Evolutionary conservation across 768 basidiomycete genomes (phyloP).

Genomic region (Boletus sp.): DNA sequence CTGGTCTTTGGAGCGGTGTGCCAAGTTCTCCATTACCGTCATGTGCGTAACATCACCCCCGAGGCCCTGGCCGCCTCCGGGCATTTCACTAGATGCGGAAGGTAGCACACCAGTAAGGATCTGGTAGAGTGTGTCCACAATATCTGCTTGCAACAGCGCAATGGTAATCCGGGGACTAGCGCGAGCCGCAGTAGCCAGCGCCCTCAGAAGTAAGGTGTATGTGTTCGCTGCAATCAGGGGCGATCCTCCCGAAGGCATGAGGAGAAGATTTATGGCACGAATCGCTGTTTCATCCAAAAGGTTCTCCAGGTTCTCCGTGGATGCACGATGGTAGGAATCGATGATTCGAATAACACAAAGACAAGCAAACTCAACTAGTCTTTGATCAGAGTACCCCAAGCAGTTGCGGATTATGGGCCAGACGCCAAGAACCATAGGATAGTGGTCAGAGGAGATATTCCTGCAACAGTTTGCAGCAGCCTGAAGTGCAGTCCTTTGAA

Average conservation of each 20-base stretch:
- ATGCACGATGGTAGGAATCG: conserved; percentile 86
- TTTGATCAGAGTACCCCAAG: conserved; percentile 87
- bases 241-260: conserved; percentile 83
- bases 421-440: conserved; percentile 82
- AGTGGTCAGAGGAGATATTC: conserved; percentile 85
- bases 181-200: conserved; percentile 82
- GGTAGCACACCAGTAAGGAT: conserved; percentile 94
- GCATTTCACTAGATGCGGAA: conserved; percentile 49
- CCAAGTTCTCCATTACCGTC: conserved; percentile 97
- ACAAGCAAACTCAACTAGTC: conserved; percentile 95
- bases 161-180: conserved; percentile 87
- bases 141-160: conserved; percentile 84
- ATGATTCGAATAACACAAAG: conserved; percentile 92
- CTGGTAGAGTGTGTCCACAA: conserved; percentile 90
- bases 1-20: conserved; percentile 95
- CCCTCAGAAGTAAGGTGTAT: conserved; percentile 82
- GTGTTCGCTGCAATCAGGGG: conserved; percentile 84
- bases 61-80: conserved; percentile 67
- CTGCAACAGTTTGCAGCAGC: conserved; percentile 97
- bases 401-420: conserved; percentile 94
- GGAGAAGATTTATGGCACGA: conserved; percentile 77
- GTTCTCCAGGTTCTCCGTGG: conserved; percentile 80
- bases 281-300: conserved; percentile 80
- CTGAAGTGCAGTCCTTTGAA: conserved; percentile 93
- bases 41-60: conserved; percentile 91